phyloP scores from a whole-genome alignment of 306 rosid genomes.

The Sphenostylis stenocarpa region DNA sequence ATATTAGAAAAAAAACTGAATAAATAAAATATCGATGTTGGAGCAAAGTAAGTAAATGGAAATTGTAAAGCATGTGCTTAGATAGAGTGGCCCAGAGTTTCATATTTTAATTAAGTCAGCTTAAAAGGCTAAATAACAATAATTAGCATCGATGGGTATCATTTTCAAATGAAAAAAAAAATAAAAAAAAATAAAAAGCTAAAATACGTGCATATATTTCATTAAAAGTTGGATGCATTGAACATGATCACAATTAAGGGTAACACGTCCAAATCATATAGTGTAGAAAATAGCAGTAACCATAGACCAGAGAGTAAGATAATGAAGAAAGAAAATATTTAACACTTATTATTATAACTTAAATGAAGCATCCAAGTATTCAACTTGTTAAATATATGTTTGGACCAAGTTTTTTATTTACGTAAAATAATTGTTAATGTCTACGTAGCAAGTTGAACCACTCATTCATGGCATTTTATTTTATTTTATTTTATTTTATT shows the following conservation, averaged over 20 bases:
- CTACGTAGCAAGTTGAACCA: conserved; percentile 17
- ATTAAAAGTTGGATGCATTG: conserved; percentile 34
- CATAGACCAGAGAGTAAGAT: conserved; percentile 21
- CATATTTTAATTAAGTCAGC: conserved; percentile 26
- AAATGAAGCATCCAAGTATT: conserved; percentile 17
- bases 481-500: conserved; percentile 8
- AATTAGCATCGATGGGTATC: not conserved
- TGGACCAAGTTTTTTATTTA: conserved; percentile 16
- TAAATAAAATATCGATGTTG: conserved; percentile 11
- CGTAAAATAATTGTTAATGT: not conserved
- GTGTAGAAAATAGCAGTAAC: conserved; percentile 19
- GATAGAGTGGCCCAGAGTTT: conserved; percentile 22
- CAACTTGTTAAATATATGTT: conserved; percentile 25
- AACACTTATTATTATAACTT: not conserved
- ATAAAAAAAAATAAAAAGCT: no score
- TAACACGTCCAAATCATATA: conserved; percentile 30
- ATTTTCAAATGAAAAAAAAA: not conserved
- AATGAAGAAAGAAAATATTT: conserved; percentile 11
- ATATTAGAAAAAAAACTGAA: not conserved
- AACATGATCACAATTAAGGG: conserved; percentile 27
- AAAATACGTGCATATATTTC: not conserved
- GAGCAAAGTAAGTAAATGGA: conserved; percentile 16
- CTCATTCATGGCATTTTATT: not conserved
- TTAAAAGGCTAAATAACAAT: conserved; percentile 22
- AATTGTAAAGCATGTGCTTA: conserved; percentile 13